Evolutionary conservation across 2,329 filamentous ascomycete species (phyloP).

Genomic region (Epichloe gansuensis): DNA sequence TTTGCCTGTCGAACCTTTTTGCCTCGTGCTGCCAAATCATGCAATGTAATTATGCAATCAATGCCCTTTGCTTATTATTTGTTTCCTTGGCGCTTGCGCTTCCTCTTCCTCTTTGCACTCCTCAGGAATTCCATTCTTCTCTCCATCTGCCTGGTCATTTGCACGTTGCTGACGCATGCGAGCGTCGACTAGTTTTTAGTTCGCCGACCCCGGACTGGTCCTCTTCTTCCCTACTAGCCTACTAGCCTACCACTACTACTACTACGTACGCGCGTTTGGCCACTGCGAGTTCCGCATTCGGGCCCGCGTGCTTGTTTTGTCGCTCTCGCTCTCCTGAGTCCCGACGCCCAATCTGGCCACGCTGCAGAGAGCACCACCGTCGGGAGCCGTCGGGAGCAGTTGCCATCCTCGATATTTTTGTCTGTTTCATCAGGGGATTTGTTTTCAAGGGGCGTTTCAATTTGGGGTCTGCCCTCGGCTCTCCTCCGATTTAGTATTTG

Average conservation of each 20-base stretch:
- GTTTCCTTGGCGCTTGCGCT: neutral
- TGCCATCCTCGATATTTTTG: neutral
- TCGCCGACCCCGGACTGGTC: neutral
- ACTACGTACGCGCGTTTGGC: neutral
- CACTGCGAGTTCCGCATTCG: neutral
- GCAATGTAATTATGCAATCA: too few species aligned
- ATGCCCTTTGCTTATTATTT: neutral
- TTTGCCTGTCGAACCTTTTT: too few species aligned
- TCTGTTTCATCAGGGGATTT: too few species aligned
- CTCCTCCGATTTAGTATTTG: too few species aligned
- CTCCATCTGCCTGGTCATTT: neutral
- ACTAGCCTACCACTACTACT: too few species aligned
- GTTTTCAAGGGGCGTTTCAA: too few species aligned
- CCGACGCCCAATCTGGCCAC: neutral
- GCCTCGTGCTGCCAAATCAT: too few species aligned
- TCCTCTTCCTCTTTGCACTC: neutral
- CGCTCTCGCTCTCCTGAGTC: neutral
- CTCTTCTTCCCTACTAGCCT: neutral
- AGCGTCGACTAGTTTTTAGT: neutral
- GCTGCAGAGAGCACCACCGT: too few species aligned
- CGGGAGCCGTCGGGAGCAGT: neutral
- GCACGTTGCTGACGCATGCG: neutral
- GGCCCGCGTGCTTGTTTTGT: neutral
- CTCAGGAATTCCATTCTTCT: neutral
- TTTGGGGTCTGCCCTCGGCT: too few species aligned